These are phyloP conservation scores for Melampsora americana DNA, from an alignment of 1,284 basidiomycete species.

Conservation along the genomic window DNA sequence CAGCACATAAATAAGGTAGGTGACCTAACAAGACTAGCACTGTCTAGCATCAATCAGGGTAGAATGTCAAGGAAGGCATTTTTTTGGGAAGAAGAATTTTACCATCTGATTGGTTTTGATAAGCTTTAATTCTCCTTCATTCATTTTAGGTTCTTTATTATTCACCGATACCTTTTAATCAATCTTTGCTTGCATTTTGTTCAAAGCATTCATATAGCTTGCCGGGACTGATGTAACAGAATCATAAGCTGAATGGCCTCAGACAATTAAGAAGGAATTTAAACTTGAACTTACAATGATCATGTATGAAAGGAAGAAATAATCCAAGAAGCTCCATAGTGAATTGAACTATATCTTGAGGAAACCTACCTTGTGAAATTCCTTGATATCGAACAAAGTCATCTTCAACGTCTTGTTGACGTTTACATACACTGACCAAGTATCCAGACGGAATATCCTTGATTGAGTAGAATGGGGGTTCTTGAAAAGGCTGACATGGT, in stretches of 20 bases:
- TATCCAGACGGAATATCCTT: conserved; percentile 20
- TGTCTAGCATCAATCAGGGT: too few relatives aligned
- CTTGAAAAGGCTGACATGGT: background rate
- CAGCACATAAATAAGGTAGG: too few relatives aligned
- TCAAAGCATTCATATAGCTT: conserved; percentile 37
- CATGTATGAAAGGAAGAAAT: conserved; percentile 23
- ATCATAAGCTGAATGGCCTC: background rate
- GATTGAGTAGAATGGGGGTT: conserved; percentile 25
- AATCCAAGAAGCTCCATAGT: conserved; percentile 24
- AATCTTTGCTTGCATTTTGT: conserved; percentile 30
- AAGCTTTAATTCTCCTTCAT: too few relatives aligned
- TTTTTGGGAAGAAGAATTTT: too few relatives aligned
- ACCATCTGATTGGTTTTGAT: too few relatives aligned
- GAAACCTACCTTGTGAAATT: conserved; percentile 11
- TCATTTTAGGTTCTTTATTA: too few relatives aligned
- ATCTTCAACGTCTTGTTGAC: conserved; percentile 20
- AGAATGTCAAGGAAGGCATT: too few relatives aligned
- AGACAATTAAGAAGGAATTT: too few relatives aligned
- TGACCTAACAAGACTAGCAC: too few relatives aligned
- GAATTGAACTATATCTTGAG: conserved; percentile 28
- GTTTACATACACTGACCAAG: conserved; percentile 20
- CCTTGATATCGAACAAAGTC: conserved; percentile 17
- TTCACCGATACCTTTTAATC: too few relatives aligned
- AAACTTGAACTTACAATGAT: conserved; percentile 32
- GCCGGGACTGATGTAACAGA: conserved; percentile 25